These are phyloP conservation scores for Citrus unshiu DNA, from an alignment of 345 rosid species.

Conservation along the genomic window DNA sequence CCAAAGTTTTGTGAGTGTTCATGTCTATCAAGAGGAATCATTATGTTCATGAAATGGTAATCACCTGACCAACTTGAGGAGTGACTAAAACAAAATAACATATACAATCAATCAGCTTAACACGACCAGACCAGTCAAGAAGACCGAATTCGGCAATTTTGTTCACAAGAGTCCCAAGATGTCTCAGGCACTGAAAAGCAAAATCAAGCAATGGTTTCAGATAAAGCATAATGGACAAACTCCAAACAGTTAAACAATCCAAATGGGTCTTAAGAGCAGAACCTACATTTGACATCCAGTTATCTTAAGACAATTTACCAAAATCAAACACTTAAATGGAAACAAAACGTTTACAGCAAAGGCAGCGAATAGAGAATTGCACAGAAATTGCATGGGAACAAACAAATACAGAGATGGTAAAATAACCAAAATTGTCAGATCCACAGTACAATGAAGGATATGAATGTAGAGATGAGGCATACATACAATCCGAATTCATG, in stretches of 20 bases:
- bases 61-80: conserved; percentile 89
- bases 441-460: background rate
- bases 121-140: conserved; percentile 86
- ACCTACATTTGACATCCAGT: background rate
- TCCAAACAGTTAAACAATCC: background rate
- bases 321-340: background rate
- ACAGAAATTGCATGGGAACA: background rate
- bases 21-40: background rate
- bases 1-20: background rate
- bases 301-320: background rate
- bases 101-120: conserved; percentile 68
- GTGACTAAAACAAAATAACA: conserved; percentile 59
- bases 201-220: conserved; percentile 3
- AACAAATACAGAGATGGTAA: background rate
- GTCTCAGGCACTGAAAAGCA: conserved; percentile 49
- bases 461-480: background rate
- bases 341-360: no score
- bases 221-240: background rate
- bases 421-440: background rate
- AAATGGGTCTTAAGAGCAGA: background rate
- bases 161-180: conserved; percentile 57
- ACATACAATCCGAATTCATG: background rate
- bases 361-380: background rate
- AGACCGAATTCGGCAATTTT: conserved; percentile 70
- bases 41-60: background rate